Conservation (phyloP, 257 asterid genomes). For the Plantago major region DNA sequence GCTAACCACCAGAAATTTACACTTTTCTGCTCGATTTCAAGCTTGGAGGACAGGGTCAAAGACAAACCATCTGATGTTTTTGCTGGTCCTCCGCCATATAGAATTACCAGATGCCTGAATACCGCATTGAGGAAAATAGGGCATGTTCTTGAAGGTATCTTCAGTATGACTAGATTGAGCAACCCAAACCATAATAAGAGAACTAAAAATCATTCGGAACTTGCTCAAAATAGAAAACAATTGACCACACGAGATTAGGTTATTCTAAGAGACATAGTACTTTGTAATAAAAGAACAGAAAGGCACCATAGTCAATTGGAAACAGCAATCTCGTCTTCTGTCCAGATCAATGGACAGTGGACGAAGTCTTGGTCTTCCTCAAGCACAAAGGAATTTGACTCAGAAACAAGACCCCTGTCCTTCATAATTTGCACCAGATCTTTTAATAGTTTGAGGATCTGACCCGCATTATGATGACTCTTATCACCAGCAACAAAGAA, state of each 20-base stretch:
- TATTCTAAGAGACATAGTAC: too few species aligned
- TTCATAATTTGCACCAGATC: constrained; percentile 30
- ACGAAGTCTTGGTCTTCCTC: constrained; percentile 9
- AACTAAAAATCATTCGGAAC: background rate
- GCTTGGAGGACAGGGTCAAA: too few species aligned
- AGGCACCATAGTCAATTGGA: constrained; percentile 1
- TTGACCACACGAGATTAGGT: too few species aligned
- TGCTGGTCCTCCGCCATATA: too few species aligned
- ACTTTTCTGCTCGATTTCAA: too few species aligned
- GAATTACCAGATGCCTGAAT: too few species aligned
- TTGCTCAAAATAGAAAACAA: background rate
- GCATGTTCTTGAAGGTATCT: too few species aligned
- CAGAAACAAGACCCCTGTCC: constrained; percentile 23
- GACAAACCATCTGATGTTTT: too few species aligned
- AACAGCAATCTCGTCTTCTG: constrained; percentile 9
- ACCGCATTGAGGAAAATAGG: too few species aligned
- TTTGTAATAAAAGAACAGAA: background rate
- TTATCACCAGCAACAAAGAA: constrained; percentile 38
- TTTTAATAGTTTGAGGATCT: constrained; percentile 26
- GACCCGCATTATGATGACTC: constrained; percentile 27
- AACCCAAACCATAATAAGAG: constrained; percentile 4
- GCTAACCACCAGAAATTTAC: too few species aligned
- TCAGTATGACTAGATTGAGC: background rate
- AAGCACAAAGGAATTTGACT: constrained; percentile 13
- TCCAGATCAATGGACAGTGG: constrained; percentile 10